A percentile compares a stretch with the other conserved stretches of the same genome.
Evolutionary conservation across 2,329 filamentous ascomycete genomes (phyloP).

Genomic region (Aspergillus aculeatinus): DNA sequence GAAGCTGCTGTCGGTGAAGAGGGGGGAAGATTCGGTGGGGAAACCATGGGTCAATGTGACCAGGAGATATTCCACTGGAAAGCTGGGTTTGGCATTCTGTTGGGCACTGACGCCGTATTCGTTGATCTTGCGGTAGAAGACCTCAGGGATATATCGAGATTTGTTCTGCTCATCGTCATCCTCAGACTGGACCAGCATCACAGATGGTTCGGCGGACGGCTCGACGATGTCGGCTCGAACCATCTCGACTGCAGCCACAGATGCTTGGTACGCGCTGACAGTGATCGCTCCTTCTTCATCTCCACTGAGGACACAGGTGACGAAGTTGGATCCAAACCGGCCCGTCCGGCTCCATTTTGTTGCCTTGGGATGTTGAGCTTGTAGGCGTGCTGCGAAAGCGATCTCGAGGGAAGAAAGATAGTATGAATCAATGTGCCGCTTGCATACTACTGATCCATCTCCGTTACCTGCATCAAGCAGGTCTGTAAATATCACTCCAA

Average conservation of each 20-base stretch:
- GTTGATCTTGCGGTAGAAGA: slow-evolving; percentile 94
- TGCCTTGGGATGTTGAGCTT: slow-evolving; percentile 82
- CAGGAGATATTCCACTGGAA: slow-evolving; percentile 94
- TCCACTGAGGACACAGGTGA: slow-evolving; percentile 93
- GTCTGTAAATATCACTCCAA: slow-evolving; percentile 95
- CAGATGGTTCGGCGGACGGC: slow-evolving; percentile 84
- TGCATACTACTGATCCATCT: slow-evolving; percentile 87
- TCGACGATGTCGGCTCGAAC: slow-evolving; percentile 92
- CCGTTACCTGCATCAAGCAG: slow-evolving; percentile 76
- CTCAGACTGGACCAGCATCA: slow-evolving; percentile 93
- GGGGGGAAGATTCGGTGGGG: slow-evolving; percentile 73
- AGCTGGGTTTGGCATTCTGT: slow-evolving; percentile 93
- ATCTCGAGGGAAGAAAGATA: slow-evolving; percentile 92
- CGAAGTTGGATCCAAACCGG: slow-evolving; percentile 91
- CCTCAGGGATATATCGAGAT: slow-evolving; percentile 90
- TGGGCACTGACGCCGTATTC: slow-evolving; percentile 96
- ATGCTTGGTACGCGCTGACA: slow-evolving; percentile 90
- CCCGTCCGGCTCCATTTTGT: slow-evolving; percentile 98
- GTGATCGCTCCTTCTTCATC: slow-evolving; percentile 85
- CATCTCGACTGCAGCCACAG: slow-evolving; percentile 96
- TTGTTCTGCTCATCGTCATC: slow-evolving; percentile 68
- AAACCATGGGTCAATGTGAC: slow-evolving; percentile 97
- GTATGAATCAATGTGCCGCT: slow-evolving; percentile 92
- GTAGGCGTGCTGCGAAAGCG: slow-evolving; percentile 80
- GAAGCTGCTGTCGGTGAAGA: slow-evolving; percentile 72